phyloP scores from a whole-genome alignment of 371 early-diverging fungal species.

The Syncephalastrum racemosum region DNA sequence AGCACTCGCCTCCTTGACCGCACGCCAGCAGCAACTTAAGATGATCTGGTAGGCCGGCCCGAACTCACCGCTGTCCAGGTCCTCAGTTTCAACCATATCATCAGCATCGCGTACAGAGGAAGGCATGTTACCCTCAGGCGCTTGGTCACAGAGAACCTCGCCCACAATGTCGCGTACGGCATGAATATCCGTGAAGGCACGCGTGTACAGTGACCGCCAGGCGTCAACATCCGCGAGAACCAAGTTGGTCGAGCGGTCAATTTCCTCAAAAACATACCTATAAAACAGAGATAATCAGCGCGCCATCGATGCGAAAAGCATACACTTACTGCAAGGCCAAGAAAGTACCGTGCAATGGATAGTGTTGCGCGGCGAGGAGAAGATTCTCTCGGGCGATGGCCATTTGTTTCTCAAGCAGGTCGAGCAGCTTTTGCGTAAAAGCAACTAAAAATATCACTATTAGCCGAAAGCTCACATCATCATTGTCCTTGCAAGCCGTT shows the following conservation, averaged over 20 bases:
- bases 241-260: conserved; percentile 43
- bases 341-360: conserved; percentile 76
- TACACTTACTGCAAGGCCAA: conserved; percentile 61
- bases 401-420: conserved; percentile 53
- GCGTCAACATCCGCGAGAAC: conserved; percentile 31
- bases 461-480: not conserved
- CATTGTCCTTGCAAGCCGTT: not conserved
- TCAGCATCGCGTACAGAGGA: conserved; percentile 49
- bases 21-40: conserved; percentile 90
- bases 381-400: conserved; percentile 59
- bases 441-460: conserved; percentile 7
- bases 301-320: not conserved
- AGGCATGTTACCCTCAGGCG: conserved; percentile 85
- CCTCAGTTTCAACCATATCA: conserved; percentile 65
- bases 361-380: conserved; percentile 66
- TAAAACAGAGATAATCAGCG: not conserved
- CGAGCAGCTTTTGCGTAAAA: conserved; percentile 55
- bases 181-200: conserved; percentile 49
- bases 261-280: conserved; percentile 58
- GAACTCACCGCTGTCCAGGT: conserved; percentile 8
- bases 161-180: conserved; percentile 60
- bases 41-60: conserved; percentile 83
- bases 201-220: conserved; percentile 48
- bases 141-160: conserved; percentile 71
- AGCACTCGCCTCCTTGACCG: conserved; percentile 81